Percentiles rank a stretch among this genome's conserved stretches.
These are phyloP conservation scores for Vitis hybrid DNA, from an alignment of 177 flowering plant species.

Conservation along the genomic window DNA sequence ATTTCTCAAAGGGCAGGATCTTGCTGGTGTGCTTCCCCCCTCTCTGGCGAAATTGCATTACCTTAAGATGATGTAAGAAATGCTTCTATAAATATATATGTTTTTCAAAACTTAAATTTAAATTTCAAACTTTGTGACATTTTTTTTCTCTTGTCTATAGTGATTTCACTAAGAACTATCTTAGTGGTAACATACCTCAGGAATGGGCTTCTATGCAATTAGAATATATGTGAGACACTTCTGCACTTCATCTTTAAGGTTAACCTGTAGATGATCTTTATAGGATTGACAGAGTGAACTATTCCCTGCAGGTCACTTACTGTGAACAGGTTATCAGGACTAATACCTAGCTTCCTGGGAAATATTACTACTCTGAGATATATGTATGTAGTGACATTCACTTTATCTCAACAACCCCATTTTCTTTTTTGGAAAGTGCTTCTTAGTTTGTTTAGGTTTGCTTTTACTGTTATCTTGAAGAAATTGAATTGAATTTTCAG, in stretches of 20 bases:
- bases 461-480: neutral
- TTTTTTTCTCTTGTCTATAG: slow-evolving; percentile 9
- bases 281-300: neutral
- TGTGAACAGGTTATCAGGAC: too few species aligned
- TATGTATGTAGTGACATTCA: too few species aligned
- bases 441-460: neutral
- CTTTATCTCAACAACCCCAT: too few species aligned
- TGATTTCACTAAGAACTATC: slow-evolving; percentile 32
- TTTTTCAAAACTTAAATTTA: neutral
- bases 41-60: slow-evolving; percentile 14
- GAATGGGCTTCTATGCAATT: slow-evolving; percentile 32
- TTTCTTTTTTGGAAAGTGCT: neutral
- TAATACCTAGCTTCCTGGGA: too few species aligned
- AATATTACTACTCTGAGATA: too few species aligned
- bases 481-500: neutral
- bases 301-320: too few species aligned
- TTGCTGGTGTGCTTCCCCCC: slow-evolving; percentile 23
- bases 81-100: neutral
- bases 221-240: slow-evolving; percentile 5
- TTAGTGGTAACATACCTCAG: slow-evolving; percentile 30
- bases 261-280: neutral
- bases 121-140: too few species aligned
- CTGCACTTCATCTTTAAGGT: neutral
- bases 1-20: slow-evolving; percentile 15
- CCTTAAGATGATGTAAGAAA: slow-evolving; percentile 22